Base-by-base conservation (phyloP, 495 filamentous ascomycete species). In the Xylaria longipes region DNA sequence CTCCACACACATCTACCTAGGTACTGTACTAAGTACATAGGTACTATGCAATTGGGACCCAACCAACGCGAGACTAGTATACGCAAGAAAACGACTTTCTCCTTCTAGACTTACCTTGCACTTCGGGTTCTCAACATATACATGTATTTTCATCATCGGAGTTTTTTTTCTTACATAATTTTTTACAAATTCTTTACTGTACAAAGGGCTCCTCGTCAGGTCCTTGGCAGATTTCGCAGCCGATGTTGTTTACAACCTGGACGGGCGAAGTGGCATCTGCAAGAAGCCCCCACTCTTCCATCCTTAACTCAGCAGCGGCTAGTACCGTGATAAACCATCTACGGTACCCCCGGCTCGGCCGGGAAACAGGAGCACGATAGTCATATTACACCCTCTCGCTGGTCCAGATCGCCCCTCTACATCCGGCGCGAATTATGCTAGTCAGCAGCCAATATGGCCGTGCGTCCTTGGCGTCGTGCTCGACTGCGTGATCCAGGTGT, bases 401-500 rank as follows among this genome's bases (percentile, higher is more conserved):
- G 65, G 97, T 89, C 91, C 94, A 97, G 72, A 99, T 99, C 1
- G 96, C 96, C 1, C 92, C 90, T 73, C 91, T 88, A 80, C 96
- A 99, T 20, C 97, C 96, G 14, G 91, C 87, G 57, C 94, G 87
- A 71, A 99, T 98, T 37, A 93, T 86, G 64, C 91, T 91, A n/a
- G 94, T 97, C 72, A 99, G 83, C 70, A 97, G 79, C 83, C 93
- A 93, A 81, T 98, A 94, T 39, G 95, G 95, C 76, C 88, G 87
- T 5, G 96, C 96, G 77, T 94, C 88, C 78, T 95, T 93, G 14
- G 94, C 89, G 82, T 97, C 97, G 79, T 98, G 91, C 76, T 93
- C 91, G 9, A 99, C 92, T 1, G 96, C 96, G 82, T 97, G 93
- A 80, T 99, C 96, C 78, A 98, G 79, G 82, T 99, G 96, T 82